phyloP scores from a whole-genome alignment of 306 rosid genomes.

The Begonia peltatifolia region DNA sequence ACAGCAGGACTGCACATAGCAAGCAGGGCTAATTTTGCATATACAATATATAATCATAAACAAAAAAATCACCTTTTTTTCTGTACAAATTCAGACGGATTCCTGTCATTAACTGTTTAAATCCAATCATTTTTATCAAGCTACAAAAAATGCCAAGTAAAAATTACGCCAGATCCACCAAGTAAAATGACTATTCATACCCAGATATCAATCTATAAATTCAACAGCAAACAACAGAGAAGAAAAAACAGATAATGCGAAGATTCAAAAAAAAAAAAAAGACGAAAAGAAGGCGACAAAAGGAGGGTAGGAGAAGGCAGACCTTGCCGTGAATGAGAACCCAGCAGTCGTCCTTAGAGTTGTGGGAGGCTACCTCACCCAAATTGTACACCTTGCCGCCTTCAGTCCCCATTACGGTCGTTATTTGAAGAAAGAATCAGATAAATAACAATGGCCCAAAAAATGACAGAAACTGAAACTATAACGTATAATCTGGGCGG shows the following conservation, averaged over 20 bases:
- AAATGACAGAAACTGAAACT: no score
- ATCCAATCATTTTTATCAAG: neutral
- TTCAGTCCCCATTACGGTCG: constrained; percentile 9
- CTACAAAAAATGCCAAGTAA: neutral
- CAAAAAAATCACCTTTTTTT: no score
- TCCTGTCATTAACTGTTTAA: no score
- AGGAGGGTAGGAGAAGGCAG: neutral
- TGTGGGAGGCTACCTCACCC: constrained; percentile 53
- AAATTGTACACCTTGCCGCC: constrained; percentile 37
- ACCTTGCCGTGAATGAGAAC: constrained; percentile 73
- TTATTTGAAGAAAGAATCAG: no score
- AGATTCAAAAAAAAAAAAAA: neutral
- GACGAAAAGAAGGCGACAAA: constrained; percentile 1
- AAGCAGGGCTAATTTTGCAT: no score
- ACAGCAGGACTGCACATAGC: no score
- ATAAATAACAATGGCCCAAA: no score
- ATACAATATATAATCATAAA: no score
- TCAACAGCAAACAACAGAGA: no score
- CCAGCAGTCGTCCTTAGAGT: constrained; percentile 61
- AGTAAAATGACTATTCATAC: neutral
- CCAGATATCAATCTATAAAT: no score
- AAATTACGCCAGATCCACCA: neutral
- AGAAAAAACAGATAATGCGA: neutral
- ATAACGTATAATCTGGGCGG: no score
- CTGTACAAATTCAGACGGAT: no score